A percentile compares a stretch with the other conserved stretches of the same genome.
Evolutionary conservation across 139 green algal species (phyloP).

Genomic region (Chlorella sorokiniana): DNA sequence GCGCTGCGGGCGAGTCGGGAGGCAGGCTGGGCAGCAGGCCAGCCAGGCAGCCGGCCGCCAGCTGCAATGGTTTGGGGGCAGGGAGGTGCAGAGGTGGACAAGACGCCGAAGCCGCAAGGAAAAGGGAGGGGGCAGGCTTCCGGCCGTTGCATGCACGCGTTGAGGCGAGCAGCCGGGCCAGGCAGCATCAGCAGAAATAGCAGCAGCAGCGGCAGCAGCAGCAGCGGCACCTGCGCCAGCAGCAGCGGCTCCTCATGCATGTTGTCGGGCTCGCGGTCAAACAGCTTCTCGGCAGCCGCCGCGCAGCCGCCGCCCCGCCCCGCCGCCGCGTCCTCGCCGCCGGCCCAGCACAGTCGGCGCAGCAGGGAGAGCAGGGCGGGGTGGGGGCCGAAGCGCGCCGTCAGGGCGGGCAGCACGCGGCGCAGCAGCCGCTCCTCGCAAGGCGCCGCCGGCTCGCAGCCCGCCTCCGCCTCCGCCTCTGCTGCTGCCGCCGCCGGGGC

Average conservation of each 20-base stretch:
- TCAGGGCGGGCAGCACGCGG: slow-evolving; percentile 39
- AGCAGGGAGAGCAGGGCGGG: slow-evolving; percentile 32
- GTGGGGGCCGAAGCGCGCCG: slow-evolving; percentile 31
- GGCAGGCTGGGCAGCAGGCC: neutral
- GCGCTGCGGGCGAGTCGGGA: neutral
- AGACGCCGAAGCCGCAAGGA: neutral
- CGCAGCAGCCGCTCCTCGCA: slow-evolving; percentile 56
- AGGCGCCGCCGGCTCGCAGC: neutral
- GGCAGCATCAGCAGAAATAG: neutral
- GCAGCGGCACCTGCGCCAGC: slow-evolving; percentile 59
- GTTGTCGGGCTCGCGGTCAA: slow-evolving; percentile 89
- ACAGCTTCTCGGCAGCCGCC: slow-evolving; percentile 49
- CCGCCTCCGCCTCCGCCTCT: neutral
- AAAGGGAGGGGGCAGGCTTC: neutral
- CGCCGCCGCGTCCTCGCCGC: neutral
- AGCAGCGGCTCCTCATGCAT: slow-evolving; percentile 82
- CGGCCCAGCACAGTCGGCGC: slow-evolving; percentile 14
- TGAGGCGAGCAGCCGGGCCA: too few relatives aligned
- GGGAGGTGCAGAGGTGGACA: neutral
- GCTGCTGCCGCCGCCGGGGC: neutral
- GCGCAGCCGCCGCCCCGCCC: neutral
- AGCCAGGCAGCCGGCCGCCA: neutral
- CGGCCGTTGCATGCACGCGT: neutral
- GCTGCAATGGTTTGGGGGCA: neutral
- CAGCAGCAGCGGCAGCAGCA: neutral